Base-by-base conservation (phyloP, 805 yeast genomes). In the Wickerhamiella domercqiae region DNA sequence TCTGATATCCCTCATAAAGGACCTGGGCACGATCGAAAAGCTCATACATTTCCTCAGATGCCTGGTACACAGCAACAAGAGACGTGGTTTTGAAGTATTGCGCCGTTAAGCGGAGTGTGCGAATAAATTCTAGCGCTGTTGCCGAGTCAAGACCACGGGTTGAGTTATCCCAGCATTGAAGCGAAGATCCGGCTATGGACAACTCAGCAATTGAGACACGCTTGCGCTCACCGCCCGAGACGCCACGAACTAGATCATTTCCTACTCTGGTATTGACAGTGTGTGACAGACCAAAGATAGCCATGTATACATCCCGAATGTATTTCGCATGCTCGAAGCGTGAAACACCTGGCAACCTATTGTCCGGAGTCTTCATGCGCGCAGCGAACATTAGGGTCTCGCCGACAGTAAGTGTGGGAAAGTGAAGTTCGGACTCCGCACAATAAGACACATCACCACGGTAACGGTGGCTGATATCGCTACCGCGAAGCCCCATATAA, bases 121-220 rank as follows among this genome's bases (percentile, higher is more conserved):
- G 64, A 29, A 78, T 65, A 50, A 73, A 80, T 52, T 78, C 86
- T 45, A 77, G 63, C 3, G 93, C 93, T 30, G 90, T 79, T 7
- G 90, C 78, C 3, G 90, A 68, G 59, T 80, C 93, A 42, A 81
- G 64, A 49, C 93, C 93, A 62, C 90, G 71, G 4, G 93, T 81
- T 4, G 87, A 78, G 51, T 81, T 81, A 62, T 80, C 86, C 73
- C 80, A 76, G 56, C 79, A 72, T 45, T 69, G 75, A 36, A 77
- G 62, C 35, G 70, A 61, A 21, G 82, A 77, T 21, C 75, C 71
- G 35, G 75, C 65, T 34, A 78, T 68, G 33, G 77, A 60, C 1
- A 79, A 79, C 58, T 80, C 93, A 7, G 84, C 82, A 49, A 80
- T 74, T 7, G 87, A 76, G 2, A 80, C 87, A 62, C 93, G 71